Base-by-base conservation (phyloP, 2,329 filamentous ascomycete genomes). In the Curvularia hawaiiensis region DNA sequence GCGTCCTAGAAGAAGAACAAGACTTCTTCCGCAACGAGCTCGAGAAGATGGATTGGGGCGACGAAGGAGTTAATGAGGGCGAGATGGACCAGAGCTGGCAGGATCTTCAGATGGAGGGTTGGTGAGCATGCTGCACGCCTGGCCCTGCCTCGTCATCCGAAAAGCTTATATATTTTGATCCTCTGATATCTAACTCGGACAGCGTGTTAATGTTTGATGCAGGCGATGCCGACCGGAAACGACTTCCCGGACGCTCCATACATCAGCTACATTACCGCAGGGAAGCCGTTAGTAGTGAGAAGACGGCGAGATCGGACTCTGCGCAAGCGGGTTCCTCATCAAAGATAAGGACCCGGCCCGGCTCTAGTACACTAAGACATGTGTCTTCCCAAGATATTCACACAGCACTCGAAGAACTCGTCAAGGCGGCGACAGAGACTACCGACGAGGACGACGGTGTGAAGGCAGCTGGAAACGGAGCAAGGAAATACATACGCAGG, bases 11-110 rank as follows among this genome's bases (percentile, higher is more conserved):
- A 38, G 77, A 79, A 56, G 79, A 80, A 57, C 74, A 78, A 55
- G 81, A 81, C 28, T 83, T 81, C 62, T 83, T 83, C 63, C 72
- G 75, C 11, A 67, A 78, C 35, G 81, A 83, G 68, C 65, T 83
- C 50, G 81, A 82, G 73, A 81, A 79, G 72, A 79, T 83, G 78
- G 80, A 80, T 58, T 74, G 76, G 70, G 71, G 69, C 3, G 72
- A 75, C 24, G 66, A 68, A 47, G 55, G 40, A 22, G 65, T 58
- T 4, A 63, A 66, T 30, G 70, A 74, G n/a, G 62, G 56, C 28
- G 65, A 65, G n/a, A 43, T 66, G 18, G 66, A 68, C 26, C 62
- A 63, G 39, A 52, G 52, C 14, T 68, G 64, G 67, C 61, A 58
- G 47, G 69, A 70, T 45, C 50, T 69, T 47, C 66, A 71, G 54